A percentile compares a stretch with the other conserved stretches of the same genome.
Conservation (phyloP, 768 basidiomycete genomes). For the Galerina sulciceps region DNA sequence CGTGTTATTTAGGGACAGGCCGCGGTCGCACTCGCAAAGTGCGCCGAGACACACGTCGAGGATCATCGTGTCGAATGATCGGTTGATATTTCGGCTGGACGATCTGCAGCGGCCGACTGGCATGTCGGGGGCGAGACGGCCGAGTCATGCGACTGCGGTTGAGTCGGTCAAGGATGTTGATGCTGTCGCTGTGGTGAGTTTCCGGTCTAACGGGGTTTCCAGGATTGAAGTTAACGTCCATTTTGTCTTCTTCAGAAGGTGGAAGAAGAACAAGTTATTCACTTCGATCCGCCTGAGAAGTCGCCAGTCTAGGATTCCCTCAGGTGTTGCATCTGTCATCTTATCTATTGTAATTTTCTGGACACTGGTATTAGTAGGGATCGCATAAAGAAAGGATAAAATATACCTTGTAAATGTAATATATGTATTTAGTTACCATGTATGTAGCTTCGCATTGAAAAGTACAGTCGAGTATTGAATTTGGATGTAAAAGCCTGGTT, state of each 20-base stretch:
- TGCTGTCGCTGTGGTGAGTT: background rate
- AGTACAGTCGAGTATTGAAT: no score
- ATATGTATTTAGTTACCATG: background rate
- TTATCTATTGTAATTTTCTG: no score
- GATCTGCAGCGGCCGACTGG: constrained; percentile 9
- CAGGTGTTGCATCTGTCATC: no score
- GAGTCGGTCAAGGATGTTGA: constrained; percentile 1
- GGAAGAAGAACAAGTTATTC: constrained; percentile 4
- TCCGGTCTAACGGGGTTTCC: background rate
- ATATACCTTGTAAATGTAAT: background rate
- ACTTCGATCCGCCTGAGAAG: background rate
- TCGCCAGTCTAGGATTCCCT: no score
- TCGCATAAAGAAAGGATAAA: no score
- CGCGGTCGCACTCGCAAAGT: background rate
- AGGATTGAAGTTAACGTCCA: background rate
- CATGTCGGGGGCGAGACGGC: background rate
- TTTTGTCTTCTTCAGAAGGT: background rate
- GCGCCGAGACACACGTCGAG: constrained; percentile 6
- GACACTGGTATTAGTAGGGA: no score
- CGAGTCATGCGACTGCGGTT: background rate
- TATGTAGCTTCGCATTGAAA: background rate
- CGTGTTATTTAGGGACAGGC: background rate
- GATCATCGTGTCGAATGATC: constrained; percentile 15
- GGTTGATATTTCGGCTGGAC: constrained; percentile 15
- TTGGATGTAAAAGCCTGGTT: no score